A percentile compares a stretch with the other conserved stretches of the same genome.
These are phyloP conservation scores for Fusarium algeriense DNA, from an alignment of 2,329 filamentous ascomycete genomes.

Conservation along the genomic window DNA sequence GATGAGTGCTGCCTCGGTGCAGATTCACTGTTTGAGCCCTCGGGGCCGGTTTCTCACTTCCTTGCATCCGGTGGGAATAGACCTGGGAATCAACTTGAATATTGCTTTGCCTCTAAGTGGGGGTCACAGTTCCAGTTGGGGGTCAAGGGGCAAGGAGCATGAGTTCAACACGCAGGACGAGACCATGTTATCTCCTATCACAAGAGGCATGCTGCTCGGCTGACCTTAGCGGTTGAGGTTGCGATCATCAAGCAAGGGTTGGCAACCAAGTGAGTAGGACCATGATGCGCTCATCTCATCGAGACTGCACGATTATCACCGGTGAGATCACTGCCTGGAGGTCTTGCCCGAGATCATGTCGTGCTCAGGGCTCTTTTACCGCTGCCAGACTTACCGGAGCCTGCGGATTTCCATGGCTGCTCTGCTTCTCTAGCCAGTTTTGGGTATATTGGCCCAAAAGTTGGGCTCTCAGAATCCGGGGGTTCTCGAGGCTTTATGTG, in stretches of 20 bases:
- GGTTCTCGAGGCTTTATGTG: neutral
- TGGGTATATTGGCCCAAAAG: neutral
- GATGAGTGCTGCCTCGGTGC: conserved; percentile 15
- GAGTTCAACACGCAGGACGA: conserved; percentile 11
- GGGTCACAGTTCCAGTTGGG: conserved; percentile 23
- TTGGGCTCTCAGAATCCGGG: neutral
- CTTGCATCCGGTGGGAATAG: conserved; percentile 19
- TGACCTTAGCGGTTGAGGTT: conserved; percentile 21
- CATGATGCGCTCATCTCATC: conserved; percentile 2
- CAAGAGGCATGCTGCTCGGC: conserved; percentile 15
- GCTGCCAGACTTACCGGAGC: neutral
- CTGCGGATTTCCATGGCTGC: neutral
- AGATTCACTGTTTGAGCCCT: conserved; percentile 16
- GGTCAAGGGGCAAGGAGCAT: conserved; percentile 1
- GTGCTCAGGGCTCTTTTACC: neutral
- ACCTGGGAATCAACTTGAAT: conserved; percentile 10
- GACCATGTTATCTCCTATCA: conserved; percentile 34
- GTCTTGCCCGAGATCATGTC: neutral
- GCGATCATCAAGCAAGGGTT: conserved; percentile 14
- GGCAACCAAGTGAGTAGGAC: neutral
- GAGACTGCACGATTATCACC: conserved; percentile 7
- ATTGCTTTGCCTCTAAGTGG: conserved; percentile 36
- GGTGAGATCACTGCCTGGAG: conserved; percentile 1
- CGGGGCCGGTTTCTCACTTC: conserved; percentile 4
- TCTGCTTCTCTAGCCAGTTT: neutral